Percentiles rank a stretch among this genome's conserved stretches.
phyloP scores from a whole-genome alignment of 306 rosid genomes.

The Pterocarpus santalinus region DNA sequence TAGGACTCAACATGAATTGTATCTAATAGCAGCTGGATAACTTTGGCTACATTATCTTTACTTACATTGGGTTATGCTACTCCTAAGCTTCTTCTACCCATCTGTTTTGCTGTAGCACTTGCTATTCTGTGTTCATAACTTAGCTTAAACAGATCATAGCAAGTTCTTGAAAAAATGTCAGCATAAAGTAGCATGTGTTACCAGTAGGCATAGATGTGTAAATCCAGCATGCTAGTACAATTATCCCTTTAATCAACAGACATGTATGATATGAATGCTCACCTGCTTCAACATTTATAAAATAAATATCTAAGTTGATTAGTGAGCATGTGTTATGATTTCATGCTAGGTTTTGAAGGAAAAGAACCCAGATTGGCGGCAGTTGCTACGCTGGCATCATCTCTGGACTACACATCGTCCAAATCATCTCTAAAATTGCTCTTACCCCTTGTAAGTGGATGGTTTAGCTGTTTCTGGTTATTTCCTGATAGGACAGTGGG shows the following conservation, averaged over 20 bases:
- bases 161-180: neutral
- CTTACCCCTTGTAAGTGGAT: conserved; percentile 87
- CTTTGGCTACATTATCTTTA: neutral
- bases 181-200: neutral
- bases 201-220: conserved; percentile 19
- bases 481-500: neutral
- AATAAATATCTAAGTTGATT: conserved; percentile 39
- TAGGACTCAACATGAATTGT: conserved; percentile 9
- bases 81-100: neutral
- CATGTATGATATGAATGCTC: neutral
- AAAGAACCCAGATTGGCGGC: conserved; percentile 85
- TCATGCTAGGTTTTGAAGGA: conserved; percentile 75
- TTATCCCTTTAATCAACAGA: neutral
- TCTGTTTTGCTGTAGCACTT: neutral
- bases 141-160: neutral
- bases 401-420: conserved; percentile 93
- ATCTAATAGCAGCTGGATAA: conserved; percentile 8
- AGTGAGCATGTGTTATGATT: conserved; percentile 27
- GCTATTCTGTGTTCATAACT: neutral
- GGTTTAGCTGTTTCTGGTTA: conserved; percentile 35
- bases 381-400: conserved; percentile 91
- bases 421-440: conserved; percentile 87
- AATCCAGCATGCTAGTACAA: conserved; percentile 16
- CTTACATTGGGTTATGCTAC: conserved; percentile 8
- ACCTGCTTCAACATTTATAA: conserved; percentile 20